Base-by-base conservation (phyloP, 148 eudicot genomes). In the Amaranthus hypochondriacus region DNA sequence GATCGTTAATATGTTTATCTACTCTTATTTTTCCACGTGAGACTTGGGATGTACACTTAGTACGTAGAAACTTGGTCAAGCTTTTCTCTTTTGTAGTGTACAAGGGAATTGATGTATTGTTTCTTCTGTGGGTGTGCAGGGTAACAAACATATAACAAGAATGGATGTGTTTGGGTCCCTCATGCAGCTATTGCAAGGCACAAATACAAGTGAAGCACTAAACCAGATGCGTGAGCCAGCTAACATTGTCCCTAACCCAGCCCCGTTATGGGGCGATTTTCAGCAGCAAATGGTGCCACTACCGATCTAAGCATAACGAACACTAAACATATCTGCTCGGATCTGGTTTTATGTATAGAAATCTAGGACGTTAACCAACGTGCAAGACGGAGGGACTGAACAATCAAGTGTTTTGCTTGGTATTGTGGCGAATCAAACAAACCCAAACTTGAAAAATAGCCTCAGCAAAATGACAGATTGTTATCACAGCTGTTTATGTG, bases 121-220 rank as follows among this genome's bases (percentile, higher is more conserved):
- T 52, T 72, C 47, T 12, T n/a, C 4, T 71, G 75, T 75, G 79
- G 85, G 77, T n/a, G 6, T 71, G 75, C 77, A 82, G 85, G 77
- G 79, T 59, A 84, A 82, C 48, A 70, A 80, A 56, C 82, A 70
- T 68, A 85, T 89, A 21, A 78, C 87, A 4, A 88, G 96, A 73
- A 86, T 87, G 83, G 90, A 93, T 57, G 88, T 94, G 61, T 87
- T 89, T 70, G 58, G 86, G 44, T 84, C 95, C 18, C 97, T 94
- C 56, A 84, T 88, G 81, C 98, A 91, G 76, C 85, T 85, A 59
- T 76, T 91, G 67, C 85, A 82, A 57, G 84, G 82, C 62, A 81
- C 81, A 43, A 73, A 74, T 47, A 60, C 86, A 9, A 83, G 69
- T 13, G 73, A 73, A 57, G 75, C 71, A 58, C 52, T 70, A 39